These are phyloP conservation scores for Boletales sp. DNA, from an alignment of 768 basidiomycete genomes.

Conservation along the genomic window DNA sequence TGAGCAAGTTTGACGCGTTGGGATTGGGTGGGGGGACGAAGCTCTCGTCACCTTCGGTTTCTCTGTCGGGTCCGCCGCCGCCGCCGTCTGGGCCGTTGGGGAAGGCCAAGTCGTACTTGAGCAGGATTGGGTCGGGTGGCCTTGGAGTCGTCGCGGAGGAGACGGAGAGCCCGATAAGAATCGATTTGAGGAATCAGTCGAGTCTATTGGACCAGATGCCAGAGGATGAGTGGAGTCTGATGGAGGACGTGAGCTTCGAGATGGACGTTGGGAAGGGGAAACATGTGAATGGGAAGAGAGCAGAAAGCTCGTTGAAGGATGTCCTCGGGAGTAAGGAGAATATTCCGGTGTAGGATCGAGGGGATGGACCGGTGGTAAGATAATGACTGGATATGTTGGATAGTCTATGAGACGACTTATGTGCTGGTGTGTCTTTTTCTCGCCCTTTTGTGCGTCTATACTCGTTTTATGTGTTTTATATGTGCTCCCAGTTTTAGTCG, in stretches of 20 bases:
- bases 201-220: slow-evolving; percentile 60
- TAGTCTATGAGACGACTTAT: slow-evolving; percentile 2
- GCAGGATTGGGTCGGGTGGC: slow-evolving; percentile 22
- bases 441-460: background rate
- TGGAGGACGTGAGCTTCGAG: slow-evolving; percentile 56
- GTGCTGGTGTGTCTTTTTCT: slow-evolving; percentile 2
- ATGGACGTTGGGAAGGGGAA: slow-evolving; percentile 27
- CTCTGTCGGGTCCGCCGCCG: slow-evolving; percentile 1
- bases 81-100: slow-evolving; percentile 24
- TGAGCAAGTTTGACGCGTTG: slow-evolving; percentile 76
- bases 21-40: slow-evolving; percentile 44
- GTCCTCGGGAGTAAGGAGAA: slow-evolving; percentile 29
- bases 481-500: background rate
- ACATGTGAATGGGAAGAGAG: slow-evolving; percentile 26
- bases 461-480: background rate
- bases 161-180: slow-evolving; percentile 50
- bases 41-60: slow-evolving; percentile 28
- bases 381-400: background rate
- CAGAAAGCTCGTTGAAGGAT: slow-evolving; percentile 29
- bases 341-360: slow-evolving; percentile 12
- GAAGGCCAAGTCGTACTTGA: slow-evolving; percentile 50
- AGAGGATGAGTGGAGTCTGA: slow-evolving; percentile 48
- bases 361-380: background rate
- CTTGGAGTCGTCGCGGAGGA: slow-evolving; percentile 30
- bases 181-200: slow-evolving; percentile 42